Evolutionary conservation across 495 filamentous ascomycete species (phyloP), one percentile per base, ranked within the genome.

Genomic region (Polyplosphaeria fusca): DNA sequence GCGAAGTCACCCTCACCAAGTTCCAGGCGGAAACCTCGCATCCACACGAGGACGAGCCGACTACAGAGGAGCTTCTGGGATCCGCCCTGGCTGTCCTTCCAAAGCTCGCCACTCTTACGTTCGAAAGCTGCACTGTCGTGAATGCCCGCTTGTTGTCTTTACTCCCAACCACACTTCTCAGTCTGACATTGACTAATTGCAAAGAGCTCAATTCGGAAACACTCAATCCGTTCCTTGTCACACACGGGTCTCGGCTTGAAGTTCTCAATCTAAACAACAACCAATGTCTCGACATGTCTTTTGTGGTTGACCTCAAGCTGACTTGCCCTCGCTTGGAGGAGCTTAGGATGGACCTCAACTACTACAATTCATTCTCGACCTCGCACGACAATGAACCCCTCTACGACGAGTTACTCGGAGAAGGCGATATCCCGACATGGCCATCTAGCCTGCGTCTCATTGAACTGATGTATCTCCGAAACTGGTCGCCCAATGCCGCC

Each of bases 221-320:
- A 46, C 69, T 96, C 16, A 66, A 71, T 12, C 53, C 51, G 0
- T 93, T 85, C 54, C 76, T 96, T 16, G 52, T 74, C 4, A 74
- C 77, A 1, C 81, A 84, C 57, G 91, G 89, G 0, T 61, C 69
- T 11, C 67, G 79, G 26, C 72, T 96, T 12, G 76, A 77, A 22
- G 75, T 82, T 40, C 75, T 96, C 12, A 78, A 73, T 12, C 74
- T 96, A 2, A 79, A 84, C 16, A 86, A 95, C 68, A 92, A 92
- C 65, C 82, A 85, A 43, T 79, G 83, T 16, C 72, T 95, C n/a
- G 84, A 79, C 59, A 67, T 95, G 23, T 77, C 78, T 2, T 95
- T 93, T 64, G 71, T 90, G 18, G 73, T 78, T 2, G 55, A 74
- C 45, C 71, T 96, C 13, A 81, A 74, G 4, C 55, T 66, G 7